These are phyloP conservation scores for Penicillium alfredii DNA, from an alignment of 495 filamentous ascomycete species.

Conservation along the genomic window DNA sequence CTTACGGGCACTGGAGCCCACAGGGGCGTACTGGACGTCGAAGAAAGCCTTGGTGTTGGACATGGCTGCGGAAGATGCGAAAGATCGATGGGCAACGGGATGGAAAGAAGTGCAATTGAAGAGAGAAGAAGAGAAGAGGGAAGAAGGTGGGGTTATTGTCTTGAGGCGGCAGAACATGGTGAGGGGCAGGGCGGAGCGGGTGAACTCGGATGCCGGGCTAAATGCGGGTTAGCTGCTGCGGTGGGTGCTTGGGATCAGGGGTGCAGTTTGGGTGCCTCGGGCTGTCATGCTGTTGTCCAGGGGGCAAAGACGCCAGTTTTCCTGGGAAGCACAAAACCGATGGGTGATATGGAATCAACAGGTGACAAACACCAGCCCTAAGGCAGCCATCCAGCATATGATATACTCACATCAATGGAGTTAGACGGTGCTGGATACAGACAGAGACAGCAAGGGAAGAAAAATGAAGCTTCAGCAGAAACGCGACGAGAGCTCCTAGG, in stretches of 20 bases:
- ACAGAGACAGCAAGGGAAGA: constrained; percentile 10
- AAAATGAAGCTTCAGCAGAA: constrained; percentile 23
- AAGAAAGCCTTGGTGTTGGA: constrained; percentile 58
- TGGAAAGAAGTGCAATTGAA: constrained; percentile 42
- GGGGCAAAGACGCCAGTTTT: constrained; percentile 3
- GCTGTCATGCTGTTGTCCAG: too few relatives aligned
- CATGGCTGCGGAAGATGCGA: constrained; percentile 63
- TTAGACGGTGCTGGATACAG: constrained; percentile 11
- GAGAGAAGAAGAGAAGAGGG: constrained; percentile 43
- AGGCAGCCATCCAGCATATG: too few relatives aligned
- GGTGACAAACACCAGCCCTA: too few relatives aligned
- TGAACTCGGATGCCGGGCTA: constrained; percentile 25
- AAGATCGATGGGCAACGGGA: constrained; percentile 45
- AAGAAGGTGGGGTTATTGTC: constrained; percentile 44
- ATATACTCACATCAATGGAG: constrained; percentile 25
- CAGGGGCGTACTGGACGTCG: constrained; percentile 55
- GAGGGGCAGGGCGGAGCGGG: constrained; percentile 40
- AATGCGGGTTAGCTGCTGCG: constrained; percentile 23
- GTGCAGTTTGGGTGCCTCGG: constrained; percentile 15
- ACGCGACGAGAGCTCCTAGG: constrained; percentile 15
- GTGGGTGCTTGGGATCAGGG: constrained; percentile 13
- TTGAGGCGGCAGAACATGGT: constrained; percentile 48
- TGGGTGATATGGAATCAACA: too few relatives aligned
- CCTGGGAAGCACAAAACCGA: background rate
- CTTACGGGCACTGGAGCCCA: constrained; percentile 58